Conservation (phyloP, 2,329 filamentous ascomycete species). For the Didymosphaeria variabile region DNA sequence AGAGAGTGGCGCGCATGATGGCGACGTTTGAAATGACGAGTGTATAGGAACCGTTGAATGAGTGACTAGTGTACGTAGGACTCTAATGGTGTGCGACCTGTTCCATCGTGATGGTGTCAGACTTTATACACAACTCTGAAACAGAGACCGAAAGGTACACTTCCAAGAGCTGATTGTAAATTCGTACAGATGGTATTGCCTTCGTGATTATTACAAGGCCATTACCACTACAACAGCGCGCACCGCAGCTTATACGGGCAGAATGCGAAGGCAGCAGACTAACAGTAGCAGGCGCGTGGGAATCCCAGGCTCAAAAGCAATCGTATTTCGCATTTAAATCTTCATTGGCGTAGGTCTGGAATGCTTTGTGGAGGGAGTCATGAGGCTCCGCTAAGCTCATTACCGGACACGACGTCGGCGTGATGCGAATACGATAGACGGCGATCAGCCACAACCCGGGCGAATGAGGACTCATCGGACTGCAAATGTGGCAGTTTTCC, state of each 20-base stretch:
- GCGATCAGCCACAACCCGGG: conserved; percentile 8
- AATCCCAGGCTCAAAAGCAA: not conserved
- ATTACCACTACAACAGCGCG: not conserved
- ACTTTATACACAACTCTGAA: conserved; percentile 16
- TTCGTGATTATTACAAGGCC: conserved; percentile 10
- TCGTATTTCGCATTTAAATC: conserved; percentile 29
- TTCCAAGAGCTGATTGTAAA: conserved; percentile 19
- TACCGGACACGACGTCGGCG: conserved; percentile 28
- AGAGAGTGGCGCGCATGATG: conserved; percentile 19
- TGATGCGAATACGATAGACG: conserved; percentile 12
- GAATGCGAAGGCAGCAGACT: conserved; percentile 1
- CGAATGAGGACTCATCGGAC: conserved; percentile 12
- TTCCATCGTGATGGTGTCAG: not conserved
- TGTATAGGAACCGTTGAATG: not conserved
- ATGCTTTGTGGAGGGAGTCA: not conserved
- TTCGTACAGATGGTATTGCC: conserved; percentile 14
- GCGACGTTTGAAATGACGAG: not conserved
- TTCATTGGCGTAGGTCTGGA: conserved; percentile 10
- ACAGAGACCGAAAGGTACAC: not conserved
- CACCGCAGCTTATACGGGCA: not conserved
- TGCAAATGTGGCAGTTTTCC: conserved; percentile 10
- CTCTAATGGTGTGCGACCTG: not conserved
- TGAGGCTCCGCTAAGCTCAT: conserved; percentile 15
- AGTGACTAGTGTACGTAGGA: conserved; percentile 9
- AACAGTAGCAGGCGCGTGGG: not conserved